These are phyloP conservation scores for Teratosphaeria destructans DNA, from an alignment of 2,329 filamentous ascomycete genomes.

Conservation along the genomic window DNA sequence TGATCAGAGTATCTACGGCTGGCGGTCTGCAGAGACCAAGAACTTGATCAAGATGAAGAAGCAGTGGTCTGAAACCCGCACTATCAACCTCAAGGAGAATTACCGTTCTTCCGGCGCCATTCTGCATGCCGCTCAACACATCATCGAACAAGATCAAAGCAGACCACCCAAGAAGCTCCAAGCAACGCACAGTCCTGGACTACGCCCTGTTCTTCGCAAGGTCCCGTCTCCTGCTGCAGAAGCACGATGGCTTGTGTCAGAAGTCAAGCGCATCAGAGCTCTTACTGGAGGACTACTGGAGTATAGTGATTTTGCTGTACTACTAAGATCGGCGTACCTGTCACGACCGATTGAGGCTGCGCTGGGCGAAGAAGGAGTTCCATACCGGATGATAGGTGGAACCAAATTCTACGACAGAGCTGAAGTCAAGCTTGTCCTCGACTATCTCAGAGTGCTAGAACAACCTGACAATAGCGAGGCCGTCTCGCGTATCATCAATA, in stretches of 20 bases:
- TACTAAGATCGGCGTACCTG: constrained; percentile 73
- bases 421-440: constrained; percentile 77
- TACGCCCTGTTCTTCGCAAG: constrained; percentile 68
- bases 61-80: constrained; percentile 67
- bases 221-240: constrained; percentile 61
- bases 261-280: constrained; percentile 60
- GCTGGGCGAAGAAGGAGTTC: constrained; percentile 67
- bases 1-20: constrained; percentile 96
- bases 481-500: constrained; percentile 71
- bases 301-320: constrained; percentile 70
- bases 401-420: constrained; percentile 83
- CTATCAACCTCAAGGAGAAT: constrained; percentile 83
- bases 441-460: constrained; percentile 78
- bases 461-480: constrained; percentile 83
- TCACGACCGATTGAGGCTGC: constrained; percentile 80
- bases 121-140: constrained; percentile 63
- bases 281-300: constrained; percentile 65
- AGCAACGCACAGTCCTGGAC: constrained; percentile 70
- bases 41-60: constrained; percentile 71
- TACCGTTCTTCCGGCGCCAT: constrained; percentile 87
- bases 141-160: constrained; percentile 81
- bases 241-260: constrained; percentile 78
- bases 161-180: constrained; percentile 71
- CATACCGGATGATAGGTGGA: constrained; percentile 89
- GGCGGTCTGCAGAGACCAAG: constrained; percentile 82